phyloP scores from a whole-genome alignment of 2,329 filamentous ascomycete species.

The Stagonosporopsis chrysanthemi region DNA sequence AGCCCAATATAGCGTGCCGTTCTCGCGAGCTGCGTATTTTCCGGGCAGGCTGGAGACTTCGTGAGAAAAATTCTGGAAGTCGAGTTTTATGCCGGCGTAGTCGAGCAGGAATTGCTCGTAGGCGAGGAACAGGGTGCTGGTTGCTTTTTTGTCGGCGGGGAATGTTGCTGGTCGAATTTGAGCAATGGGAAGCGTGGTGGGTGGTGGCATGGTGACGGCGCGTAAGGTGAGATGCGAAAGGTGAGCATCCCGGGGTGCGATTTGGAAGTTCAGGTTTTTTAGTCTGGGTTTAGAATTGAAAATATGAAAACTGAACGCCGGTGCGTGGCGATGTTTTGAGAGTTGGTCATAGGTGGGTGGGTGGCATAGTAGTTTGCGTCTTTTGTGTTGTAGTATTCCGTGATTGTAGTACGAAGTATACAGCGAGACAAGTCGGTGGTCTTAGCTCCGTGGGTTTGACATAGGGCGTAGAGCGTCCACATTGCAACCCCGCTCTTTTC shows the following conservation, averaged over 20 bases:
- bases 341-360: no score
- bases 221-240: not conserved
- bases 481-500: no score
- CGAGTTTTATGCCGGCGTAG: constrained; percentile 60
- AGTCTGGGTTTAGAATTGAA: no score
- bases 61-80: constrained; percentile 63
- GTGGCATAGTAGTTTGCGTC: no score
- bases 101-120: constrained; percentile 6
- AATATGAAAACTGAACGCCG: no score
- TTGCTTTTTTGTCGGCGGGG: constrained; percentile 51
- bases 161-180: constrained; percentile 44
- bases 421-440: not conserved
- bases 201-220: not conserved
- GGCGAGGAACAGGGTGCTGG: constrained; percentile 47
- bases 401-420: no score
- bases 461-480: no score
- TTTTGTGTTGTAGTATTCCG: no score
- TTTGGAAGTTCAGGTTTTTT: no score
- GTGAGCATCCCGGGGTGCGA: no score
- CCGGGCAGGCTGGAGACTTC: constrained; percentile 64
- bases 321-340: no score
- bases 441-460: not conserved
- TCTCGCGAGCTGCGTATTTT: constrained; percentile 57
- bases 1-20: constrained; percentile 61
- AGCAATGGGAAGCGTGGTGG: not conserved